Conservation (phyloP, 2,329 filamentous ascomycete species). For the Aspergillus spinulosporus region DNA sequence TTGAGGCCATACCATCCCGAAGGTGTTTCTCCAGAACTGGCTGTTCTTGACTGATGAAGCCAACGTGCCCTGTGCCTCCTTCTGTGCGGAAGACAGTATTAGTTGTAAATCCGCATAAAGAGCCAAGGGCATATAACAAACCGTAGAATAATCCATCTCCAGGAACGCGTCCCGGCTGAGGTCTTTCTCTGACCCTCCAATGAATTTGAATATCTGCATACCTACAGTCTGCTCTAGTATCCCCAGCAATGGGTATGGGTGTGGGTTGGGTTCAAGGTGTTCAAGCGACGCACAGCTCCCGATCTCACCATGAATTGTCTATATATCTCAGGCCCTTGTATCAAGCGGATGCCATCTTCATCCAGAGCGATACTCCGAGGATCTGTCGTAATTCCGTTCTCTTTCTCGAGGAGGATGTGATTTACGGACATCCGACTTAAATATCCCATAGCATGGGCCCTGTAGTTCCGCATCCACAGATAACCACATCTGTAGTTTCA, state of each 20-base stretch:
- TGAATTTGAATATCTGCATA: constrained; percentile 29
- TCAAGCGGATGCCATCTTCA: constrained; percentile 34
- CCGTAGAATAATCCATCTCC: constrained; percentile 27
- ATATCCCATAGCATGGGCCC: constrained; percentile 32
- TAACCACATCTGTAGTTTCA: constrained; percentile 32
- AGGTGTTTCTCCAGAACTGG: constrained; percentile 31
- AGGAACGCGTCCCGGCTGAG: constrained; percentile 27
- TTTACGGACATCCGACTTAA: constrained; percentile 25
- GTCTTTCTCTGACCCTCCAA: constrained; percentile 23
- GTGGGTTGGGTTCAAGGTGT: neutral
- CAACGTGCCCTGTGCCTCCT: constrained; percentile 34
- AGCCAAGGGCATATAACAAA: neutral
- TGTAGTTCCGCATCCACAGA: constrained; percentile 37
- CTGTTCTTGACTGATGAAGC: constrained; percentile 34
- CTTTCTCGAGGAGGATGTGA: constrained; percentile 33
- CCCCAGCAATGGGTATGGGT: neutral
- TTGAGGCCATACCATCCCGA: constrained; percentile 18
- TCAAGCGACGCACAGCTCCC: constrained; percentile 25
- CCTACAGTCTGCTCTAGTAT: constrained; percentile 10
- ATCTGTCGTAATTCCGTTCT: constrained; percentile 32
- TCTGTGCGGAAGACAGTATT: too few species aligned
- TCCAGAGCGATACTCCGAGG: constrained; percentile 36
- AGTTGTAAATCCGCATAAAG: too few species aligned
- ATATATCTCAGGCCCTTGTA: constrained; percentile 34
- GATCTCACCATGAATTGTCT: constrained; percentile 29